A percentile compares a stretch with the other conserved stretches of the same genome.
Evolutionary conservation across 2,329 filamentous ascomycete species (phyloP).

Genomic region (Lasiodiplodia sp.): DNA sequence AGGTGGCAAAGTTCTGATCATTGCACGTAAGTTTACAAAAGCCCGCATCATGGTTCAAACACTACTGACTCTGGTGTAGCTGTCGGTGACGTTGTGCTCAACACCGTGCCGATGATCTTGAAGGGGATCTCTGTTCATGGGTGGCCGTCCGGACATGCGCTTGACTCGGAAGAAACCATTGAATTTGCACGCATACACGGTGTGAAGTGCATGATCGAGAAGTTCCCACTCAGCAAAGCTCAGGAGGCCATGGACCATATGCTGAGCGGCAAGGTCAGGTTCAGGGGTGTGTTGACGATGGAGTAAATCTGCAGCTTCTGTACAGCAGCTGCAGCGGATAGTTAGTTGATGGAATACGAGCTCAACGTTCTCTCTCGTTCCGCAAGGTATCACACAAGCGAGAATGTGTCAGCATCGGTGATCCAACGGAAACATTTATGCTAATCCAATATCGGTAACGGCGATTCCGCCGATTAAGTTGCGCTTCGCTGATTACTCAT

Average conservation of each 20-base stretch:
- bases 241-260: conserved; percentile 60
- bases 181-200: conserved; percentile 56
- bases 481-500: no score
- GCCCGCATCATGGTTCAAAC: no score
- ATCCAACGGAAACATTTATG: no score
- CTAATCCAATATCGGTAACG: no score
- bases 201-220: conserved; percentile 62
- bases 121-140: conserved; percentile 57
- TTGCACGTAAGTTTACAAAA: conserved; percentile 50
- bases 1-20: conserved; percentile 66
- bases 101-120: conserved; percentile 54
- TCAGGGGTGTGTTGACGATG: conserved; percentile 60
- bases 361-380: no score
- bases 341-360: no score
- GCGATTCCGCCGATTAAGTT: no score
- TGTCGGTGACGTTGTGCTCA: conserved; percentile 53
- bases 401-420: no score
- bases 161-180: conserved; percentile 62
- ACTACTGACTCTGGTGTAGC: conserved; percentile 29
- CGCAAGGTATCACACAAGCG: no score
- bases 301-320: conserved; percentile 11
- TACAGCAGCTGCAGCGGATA: no score
- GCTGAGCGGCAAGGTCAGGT: conserved; percentile 58
- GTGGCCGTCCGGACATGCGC: conserved; percentile 62
- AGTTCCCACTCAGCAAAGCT: conserved; percentile 59